Evolutionary conservation across 495 filamentous ascomycete species (phyloP).

Genomic region (Haplographium delicatum): DNA sequence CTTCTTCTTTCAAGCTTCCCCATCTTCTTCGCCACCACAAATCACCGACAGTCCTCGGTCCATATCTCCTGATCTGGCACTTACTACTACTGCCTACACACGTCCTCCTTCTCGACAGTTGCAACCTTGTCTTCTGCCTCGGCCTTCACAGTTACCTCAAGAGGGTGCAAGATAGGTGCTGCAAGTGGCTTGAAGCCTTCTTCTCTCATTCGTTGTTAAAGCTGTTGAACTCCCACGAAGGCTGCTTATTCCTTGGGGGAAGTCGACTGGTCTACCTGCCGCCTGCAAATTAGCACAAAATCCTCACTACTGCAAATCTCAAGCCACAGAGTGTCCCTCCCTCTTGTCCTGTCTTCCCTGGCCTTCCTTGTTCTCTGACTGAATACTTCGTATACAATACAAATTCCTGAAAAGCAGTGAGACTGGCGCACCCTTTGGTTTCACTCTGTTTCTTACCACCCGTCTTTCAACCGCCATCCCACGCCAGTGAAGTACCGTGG

Average conservation of each 20-base stretch:
- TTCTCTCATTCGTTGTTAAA: conserved; percentile 21
- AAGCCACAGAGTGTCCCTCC: conserved; percentile 16
- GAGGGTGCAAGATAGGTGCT: conserved; percentile 8
- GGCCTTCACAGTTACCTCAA: conserved; percentile 2
- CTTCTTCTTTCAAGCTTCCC: conserved; percentile 20
- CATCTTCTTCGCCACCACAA: conserved; percentile 9
- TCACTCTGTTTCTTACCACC: conserved; percentile 21
- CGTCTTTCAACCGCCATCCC: conserved; percentile 18
- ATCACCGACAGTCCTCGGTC: neutral
- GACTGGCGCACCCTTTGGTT: conserved; percentile 15
- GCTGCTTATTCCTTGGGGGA: conserved; percentile 19
- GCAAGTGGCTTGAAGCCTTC: conserved; percentile 22
- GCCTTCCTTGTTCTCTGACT: too few species aligned
- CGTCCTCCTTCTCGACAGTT: too few species aligned
- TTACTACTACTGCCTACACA: too few species aligned
- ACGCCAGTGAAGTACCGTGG: conserved; percentile 27
- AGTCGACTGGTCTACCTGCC: conserved; percentile 22
- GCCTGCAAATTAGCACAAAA: conserved; percentile 26
- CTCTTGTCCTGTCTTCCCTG: conserved; percentile 17
- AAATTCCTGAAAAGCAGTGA: conserved; percentile 11
- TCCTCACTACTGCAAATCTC: conserved; percentile 18
- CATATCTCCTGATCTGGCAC: too few species aligned
- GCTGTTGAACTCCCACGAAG: conserved; percentile 13
- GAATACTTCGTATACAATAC: conserved; percentile 17
- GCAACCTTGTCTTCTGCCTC: conserved; percentile 13